Base-by-base conservation (phyloP, 352 stramenopile species). In the Aphanomyces stellatus region DNA sequence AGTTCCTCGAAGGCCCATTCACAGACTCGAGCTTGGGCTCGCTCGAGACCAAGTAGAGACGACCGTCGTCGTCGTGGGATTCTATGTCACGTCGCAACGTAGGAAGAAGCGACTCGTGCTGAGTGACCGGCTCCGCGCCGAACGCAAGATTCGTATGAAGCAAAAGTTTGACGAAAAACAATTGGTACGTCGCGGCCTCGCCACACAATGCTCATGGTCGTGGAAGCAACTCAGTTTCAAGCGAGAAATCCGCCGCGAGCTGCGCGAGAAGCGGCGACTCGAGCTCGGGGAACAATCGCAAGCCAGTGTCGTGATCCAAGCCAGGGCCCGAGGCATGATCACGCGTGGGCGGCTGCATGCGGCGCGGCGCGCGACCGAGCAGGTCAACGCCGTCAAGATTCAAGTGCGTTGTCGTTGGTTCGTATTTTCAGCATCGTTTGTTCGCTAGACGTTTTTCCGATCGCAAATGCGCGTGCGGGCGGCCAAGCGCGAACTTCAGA, bases 141-240 rank as follows among this genome's bases (percentile, higher is more conserved):
- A 67, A 41, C 43, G 42, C n/a, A 67, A 67, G 25, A 42, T 67
- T 24, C 60, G 60, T 30, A 67, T 51, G 7, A 55, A 67, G 22
- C 34, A 55, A 25, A 67, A 67, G 25, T 67, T 33, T 28, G 60
- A 67, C 28, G 60, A 67, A 37, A 67, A 67, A 28, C 60, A 67
- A 57, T 33, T 59, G 24, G 60, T 67, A 51, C 46, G 25, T 35
- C 13, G 17, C 17, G 51, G 19, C 24, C 17, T 35, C 28, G 0
- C 27, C 30, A n/a, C n/a, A n/a, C n/a, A n/a, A 31, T 60, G 34
- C 25, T 43, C n/a, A n/a, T n/a, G n/a, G n/a, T 7, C 41, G 37
- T 66, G 17, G 7, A 34, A 67, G 60, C 60, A 67, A 67, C n/a
- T 67, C 17, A 67, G 31, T 33, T 67, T 60, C 33, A 67, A 67